A percentile compares a stretch with the other conserved stretches of the same genome.
Evolutionary conservation across 176 grass and related monocot genomes (phyloP).

Genomic region (Echinochloa phyllopogon): DNA sequence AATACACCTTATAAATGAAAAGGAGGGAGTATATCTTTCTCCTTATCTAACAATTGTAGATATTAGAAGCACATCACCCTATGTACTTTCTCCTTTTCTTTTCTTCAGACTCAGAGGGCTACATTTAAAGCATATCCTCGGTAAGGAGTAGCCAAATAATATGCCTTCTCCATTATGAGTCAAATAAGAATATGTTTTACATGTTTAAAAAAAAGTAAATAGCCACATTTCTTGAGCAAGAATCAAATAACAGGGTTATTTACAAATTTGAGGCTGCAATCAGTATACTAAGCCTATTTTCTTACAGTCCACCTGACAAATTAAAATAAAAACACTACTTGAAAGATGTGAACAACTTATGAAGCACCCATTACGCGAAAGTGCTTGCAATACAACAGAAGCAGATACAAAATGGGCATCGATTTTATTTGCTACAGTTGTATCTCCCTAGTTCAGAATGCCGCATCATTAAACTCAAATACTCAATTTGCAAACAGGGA

Average conservation of each 20-base stretch:
- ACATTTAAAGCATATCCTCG: neutral
- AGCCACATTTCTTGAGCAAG: neutral
- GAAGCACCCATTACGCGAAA: neutral
- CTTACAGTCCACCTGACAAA: neutral
- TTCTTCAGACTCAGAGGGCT: neutral
- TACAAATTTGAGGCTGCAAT: neutral
- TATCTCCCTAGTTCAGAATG: neutral
- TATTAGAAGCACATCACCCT: neutral
- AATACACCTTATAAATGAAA: neutral
- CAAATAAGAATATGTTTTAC: constrained; percentile 3
- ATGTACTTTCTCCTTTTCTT: neutral
- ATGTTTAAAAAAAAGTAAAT: neutral
- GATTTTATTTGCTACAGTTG: neutral
- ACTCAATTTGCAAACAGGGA: neutral
- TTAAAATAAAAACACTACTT: neutral
- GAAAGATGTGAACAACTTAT: neutral
- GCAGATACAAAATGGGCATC: neutral
- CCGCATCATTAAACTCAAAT: neutral
- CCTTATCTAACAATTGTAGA: neutral
- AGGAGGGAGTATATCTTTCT: neutral
- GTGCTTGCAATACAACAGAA: neutral
- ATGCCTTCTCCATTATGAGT: neutral
- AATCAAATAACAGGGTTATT: neutral
- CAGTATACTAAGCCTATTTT: neutral
- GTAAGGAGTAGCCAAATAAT: neutral